phyloP scores from a whole-genome alignment of 129 eudicot genomes.

The Heracleum sosnowskyi region DNA sequence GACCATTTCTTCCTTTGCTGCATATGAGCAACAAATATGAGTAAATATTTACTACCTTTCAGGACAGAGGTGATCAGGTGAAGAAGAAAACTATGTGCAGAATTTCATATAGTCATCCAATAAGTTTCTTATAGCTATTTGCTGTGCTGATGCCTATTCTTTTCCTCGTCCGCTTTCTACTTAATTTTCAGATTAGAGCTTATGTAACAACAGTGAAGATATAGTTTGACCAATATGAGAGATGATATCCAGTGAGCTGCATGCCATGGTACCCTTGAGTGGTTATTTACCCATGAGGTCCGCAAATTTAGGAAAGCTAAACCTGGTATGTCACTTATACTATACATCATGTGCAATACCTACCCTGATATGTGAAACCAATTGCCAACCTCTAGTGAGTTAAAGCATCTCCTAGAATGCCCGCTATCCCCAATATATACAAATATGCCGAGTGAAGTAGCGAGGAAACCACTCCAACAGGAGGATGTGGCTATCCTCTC shows the following conservation, averaged over 20 bases:
- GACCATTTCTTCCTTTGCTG: constrained; percentile 87
- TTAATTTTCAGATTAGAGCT: background rate
- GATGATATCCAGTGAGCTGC: background rate
- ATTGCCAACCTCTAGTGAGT: background rate
- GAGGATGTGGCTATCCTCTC: background rate
- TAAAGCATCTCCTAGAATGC: background rate
- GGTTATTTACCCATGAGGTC: background rate
- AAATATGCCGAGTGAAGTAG: background rate
- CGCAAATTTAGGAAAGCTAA: background rate
- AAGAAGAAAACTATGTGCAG: background rate
- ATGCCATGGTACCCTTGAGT: background rate
- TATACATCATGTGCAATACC: background rate
- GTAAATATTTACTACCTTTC: background rate
- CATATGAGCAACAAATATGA: constrained; percentile 3
- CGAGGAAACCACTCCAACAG: background rate
- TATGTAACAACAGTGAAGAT: background rate
- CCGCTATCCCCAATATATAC: background rate
- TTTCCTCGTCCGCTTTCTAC: background rate
- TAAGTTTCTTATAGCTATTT: background rate
- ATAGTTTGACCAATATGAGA: background rate
- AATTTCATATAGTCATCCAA: background rate
- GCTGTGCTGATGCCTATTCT: background rate
- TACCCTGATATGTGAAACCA: background rate
- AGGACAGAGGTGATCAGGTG: background rate
- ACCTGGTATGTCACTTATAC: background rate